These are phyloP conservation scores for Escovopsis weberi DNA, from an alignment of 2,329 filamentous ascomycete species.

Conservation along the genomic window DNA sequence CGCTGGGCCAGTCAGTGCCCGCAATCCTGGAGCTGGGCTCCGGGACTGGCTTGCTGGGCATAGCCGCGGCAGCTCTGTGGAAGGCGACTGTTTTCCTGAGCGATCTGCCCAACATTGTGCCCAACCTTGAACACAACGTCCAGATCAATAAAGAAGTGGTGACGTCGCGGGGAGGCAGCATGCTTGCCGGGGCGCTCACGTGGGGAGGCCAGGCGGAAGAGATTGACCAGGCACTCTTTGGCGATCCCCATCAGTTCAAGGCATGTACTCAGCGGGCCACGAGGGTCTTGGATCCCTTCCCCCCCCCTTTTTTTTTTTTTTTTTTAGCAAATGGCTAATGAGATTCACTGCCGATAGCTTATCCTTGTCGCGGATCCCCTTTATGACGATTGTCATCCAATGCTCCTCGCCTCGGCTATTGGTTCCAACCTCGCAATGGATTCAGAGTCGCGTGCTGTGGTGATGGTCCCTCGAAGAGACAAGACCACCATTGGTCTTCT, in stretches of 20 bases:
- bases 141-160: slow-evolving; percentile 46
- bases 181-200: slow-evolving; percentile 53
- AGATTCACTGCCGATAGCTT: slow-evolving; percentile 31
- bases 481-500: slow-evolving; percentile 49
- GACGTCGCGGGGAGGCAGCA: slow-evolving; percentile 35
- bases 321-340: not conserved
- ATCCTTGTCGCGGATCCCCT: slow-evolving; percentile 74
- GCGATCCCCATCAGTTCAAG: slow-evolving; percentile 35
- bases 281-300: too few species aligned
- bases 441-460: slow-evolving; percentile 47
- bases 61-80: slow-evolving; percentile 67
- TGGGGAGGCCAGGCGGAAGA: slow-evolving; percentile 47
- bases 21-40: slow-evolving; percentile 66
- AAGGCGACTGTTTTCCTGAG: slow-evolving; percentile 55
- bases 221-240: slow-evolving; percentile 30
- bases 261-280: slow-evolving; percentile 14
- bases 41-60: slow-evolving; percentile 79
- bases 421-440: slow-evolving; percentile 46
- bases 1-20: slow-evolving; percentile 16
- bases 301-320: too few species aligned
- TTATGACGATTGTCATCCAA: slow-evolving; percentile 73
- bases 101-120: slow-evolving; percentile 70
- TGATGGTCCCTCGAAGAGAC: slow-evolving; percentile 72
- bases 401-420: slow-evolving; percentile 57
- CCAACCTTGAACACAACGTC: slow-evolving; percentile 66